Evolutionary conservation across 1,284 basidiomycete species (phyloP).

Genomic region (Cutaneotrichosporon sp.): DNA sequence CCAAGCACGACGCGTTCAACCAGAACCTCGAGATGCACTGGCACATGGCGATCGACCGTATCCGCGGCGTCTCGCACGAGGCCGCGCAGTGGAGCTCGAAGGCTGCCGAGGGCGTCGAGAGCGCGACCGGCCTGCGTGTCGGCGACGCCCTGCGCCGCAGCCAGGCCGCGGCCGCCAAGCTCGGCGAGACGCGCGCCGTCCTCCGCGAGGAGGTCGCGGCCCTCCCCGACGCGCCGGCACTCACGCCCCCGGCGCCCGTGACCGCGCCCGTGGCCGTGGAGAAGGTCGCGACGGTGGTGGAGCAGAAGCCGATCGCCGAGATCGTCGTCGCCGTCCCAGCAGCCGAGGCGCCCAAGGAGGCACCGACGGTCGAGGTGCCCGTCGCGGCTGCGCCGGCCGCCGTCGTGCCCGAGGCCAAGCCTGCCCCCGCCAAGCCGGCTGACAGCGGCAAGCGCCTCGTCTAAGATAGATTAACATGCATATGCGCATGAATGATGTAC

Average conservation of each 20-base stretch:
- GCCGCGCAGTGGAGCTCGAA: slow-evolving; percentile 52
- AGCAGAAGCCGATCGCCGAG: slow-evolving; percentile 50
- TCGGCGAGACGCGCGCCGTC: slow-evolving; percentile 11
- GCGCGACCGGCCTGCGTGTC: slow-evolving; percentile 69
- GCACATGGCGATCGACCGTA: slow-evolving; percentile 57
- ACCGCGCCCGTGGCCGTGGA: slow-evolving; percentile 24
- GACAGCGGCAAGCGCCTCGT: slow-evolving; percentile 32
- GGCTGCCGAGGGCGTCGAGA: slow-evolving; percentile 65
- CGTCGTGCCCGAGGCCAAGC: slow-evolving; percentile 7
- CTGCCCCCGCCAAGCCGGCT: slow-evolving; percentile 11
- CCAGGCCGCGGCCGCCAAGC: slow-evolving; percentile 26
- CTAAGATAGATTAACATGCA: slow-evolving; percentile 23
- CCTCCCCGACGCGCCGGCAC: slow-evolving; percentile 19
- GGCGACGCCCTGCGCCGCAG: slow-evolving; percentile 62
- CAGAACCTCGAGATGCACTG: slow-evolving; percentile 64
- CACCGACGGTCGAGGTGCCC: slow-evolving; percentile 1
- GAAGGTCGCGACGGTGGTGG: slow-evolving; percentile 47
- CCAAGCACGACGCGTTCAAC: slow-evolving; percentile 68
- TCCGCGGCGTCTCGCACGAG: slow-evolving; percentile 55
- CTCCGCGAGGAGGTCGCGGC: slow-evolving; percentile 15
- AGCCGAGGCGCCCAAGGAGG: neutral
- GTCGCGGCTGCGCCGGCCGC: neutral
- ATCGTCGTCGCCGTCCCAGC: slow-evolving; percentile 29
- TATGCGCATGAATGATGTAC: slow-evolving; percentile 14
- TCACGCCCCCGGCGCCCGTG: slow-evolving; percentile 6